Base-by-base conservation (phyloP, 495 filamentous ascomycete genomes). In the Aspergillus sparsus region DNA sequence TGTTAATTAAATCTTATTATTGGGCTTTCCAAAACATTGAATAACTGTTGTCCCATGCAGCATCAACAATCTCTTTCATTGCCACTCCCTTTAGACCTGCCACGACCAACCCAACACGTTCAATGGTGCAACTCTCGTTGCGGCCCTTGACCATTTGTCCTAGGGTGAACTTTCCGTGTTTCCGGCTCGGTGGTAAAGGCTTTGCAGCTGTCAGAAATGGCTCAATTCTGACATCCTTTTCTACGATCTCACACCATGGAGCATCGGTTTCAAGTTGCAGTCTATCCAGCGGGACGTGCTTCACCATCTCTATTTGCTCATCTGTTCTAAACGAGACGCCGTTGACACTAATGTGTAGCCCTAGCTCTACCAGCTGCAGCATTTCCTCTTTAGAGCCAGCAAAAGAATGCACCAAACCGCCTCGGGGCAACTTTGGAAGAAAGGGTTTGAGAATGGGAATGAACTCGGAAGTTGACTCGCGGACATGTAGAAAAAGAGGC, bases 201-300 rank as follows among this genome's bases (percentile, higher is more conserved):
- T 45, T 58, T 27, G 66, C 66, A 12, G 46, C 51, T 8, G 51
- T 49, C 47, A 74, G 35, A 36, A 59, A 74, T 0, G 44, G 18
- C 12, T 52, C 62, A 41, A 70, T 70, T 13, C 54, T 60, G 16
- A 63, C 58, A 53, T 70, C 66, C 6, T 57, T 63, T 8, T 33
- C 36, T 49, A 66, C 16, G 2, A 74, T 55, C 46, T 74, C 69
- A 52, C 71, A 74, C 71, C 71, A 74, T 6, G 71, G 69, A 5
- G 71, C 69, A 62, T 74, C 69, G 1, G 69, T 72, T 52, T 74
- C 71, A n/a, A 74, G 49, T 45, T 74, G 69, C n/a, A 74, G 37
- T 31, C 50, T 67, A 0, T 65, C 58, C 49, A 71, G 32, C 1
- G 71, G 69, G 36, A 74, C 63, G 44, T 57, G 31, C 2, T 64